Base-by-base conservation (phyloP, 345 rosid species). In the Brassica carinata region DNA sequence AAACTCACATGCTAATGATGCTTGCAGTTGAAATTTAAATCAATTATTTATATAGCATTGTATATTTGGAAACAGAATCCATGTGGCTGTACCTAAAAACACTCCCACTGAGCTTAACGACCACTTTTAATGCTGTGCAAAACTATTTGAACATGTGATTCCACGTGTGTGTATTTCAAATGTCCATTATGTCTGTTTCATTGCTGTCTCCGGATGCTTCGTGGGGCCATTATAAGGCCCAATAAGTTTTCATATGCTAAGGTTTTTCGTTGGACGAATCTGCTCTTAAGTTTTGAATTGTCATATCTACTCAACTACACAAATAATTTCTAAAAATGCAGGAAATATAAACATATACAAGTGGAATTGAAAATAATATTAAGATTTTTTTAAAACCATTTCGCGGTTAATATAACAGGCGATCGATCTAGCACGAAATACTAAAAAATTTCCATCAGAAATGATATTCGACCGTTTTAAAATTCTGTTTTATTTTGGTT, bases 31-130 rank as follows among this genome's bases (percentile, higher is more conserved):
- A 75, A 80, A 75, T 53, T 75, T 40, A 55, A 75, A 75, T 69
- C 27, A 80, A 62, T 74, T 4, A 68, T 31, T 62, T 43, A 7
- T 8, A 18, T 68, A 74, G 18, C 30, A 70, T 14, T 38, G 57
- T 43, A 58, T 14, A 65, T 70, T 43, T 66, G 73, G 69, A 29
- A 71, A 76, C 74, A 81, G 45, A 72, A 66, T 66, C 80, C 77
- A 76, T 72, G 84, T 81, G 81, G 84, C 64, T 38, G 83, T 75
- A 75, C 64, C 76, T 64, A 14, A 51, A 64, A 64, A 80, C 83
- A 80, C 67, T 75, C 75, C 67, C 58, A 74, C 75, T 80, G 29
- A 74, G 75, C 8, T 62, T 45, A 63, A 34, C 64, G 67, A 69
- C 72, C 72, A 64, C 72, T 70, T 66, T 76, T 71, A 40, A 29